phyloP scores from a whole-genome alignment of 148 eudicot species.

The Vaccinium corymbosum region DNA sequence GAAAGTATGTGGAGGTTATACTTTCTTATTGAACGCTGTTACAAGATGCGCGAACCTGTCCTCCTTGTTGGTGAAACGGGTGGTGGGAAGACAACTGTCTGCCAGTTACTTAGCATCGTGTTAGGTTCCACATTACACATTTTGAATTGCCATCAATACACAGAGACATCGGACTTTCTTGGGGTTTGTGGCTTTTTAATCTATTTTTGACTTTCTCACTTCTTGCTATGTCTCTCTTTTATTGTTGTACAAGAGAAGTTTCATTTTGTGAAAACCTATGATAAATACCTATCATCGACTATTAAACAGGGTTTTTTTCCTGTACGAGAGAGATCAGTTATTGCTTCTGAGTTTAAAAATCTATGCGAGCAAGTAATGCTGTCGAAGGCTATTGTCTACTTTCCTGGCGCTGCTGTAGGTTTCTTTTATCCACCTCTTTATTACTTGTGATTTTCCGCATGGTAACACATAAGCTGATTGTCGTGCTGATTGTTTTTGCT shows the following conservation, averaged over 20 bases:
- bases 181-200: constrained; percentile 52
- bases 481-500: constrained; percentile 9
- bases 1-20: constrained; percentile 80
- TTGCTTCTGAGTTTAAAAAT: constrained; percentile 56
- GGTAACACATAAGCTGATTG: not conserved
- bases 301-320: constrained; percentile 83
- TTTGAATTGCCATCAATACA: constrained; percentile 91
- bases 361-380: constrained; percentile 50
- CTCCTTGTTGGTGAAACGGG: constrained; percentile 99
- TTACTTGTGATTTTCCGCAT: not conserved
- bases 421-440: constrained; percentile 4
- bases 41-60: constrained; percentile 87
- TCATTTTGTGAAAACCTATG: not conserved
- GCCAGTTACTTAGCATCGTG: constrained; percentile 74
- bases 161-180: constrained; percentile 96
- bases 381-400: constrained; percentile 46
- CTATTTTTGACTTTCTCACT: constrained; percentile 11
- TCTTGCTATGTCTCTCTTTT: not conserved
- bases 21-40: constrained; percentile 80
- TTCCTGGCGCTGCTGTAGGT: constrained; percentile 51
- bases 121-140: constrained; percentile 61
- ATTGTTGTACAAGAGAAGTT: not conserved
- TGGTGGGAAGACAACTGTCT: constrained; percentile 95
- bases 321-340: constrained; percentile 73
- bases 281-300: constrained; percentile 7